Evolutionary conservation across 768 basidiomycete species (phyloP).

Genomic region (Russula lepida): DNA sequence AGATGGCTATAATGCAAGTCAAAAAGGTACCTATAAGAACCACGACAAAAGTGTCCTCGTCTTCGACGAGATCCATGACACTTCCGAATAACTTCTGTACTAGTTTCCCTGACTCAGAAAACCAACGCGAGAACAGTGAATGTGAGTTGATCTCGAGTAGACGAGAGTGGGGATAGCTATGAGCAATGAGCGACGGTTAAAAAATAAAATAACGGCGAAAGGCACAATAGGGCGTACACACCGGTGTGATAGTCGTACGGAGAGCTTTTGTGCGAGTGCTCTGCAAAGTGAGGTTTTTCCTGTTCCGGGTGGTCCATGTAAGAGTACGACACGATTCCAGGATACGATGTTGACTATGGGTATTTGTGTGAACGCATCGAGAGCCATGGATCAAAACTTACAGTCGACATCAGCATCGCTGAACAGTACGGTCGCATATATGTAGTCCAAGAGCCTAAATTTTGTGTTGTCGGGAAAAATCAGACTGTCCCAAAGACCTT

Average conservation of each 20-base stretch:
- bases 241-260: constrained; percentile 84
- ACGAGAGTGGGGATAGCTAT: constrained; percentile 77
- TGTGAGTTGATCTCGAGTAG: constrained; percentile 97
- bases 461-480: constrained; percentile 85
- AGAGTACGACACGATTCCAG: constrained; percentile 90
- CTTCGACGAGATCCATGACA: constrained; percentile 87
- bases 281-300: constrained; percentile 95
- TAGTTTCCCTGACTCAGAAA: constrained; percentile 97
- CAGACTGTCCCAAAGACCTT: constrained; percentile 89
- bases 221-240: constrained; percentile 26
- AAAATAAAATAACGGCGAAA: not conserved
- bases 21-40: constrained; percentile 73
- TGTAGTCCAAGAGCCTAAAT: constrained; percentile 81
- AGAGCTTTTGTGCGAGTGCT: constrained; percentile 90
- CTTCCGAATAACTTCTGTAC: constrained; percentile 87
- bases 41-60: constrained; percentile 84
- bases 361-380: constrained; percentile 2
- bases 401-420: constrained; percentile 83
- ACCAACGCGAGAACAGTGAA: constrained; percentile 97
- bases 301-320: constrained; percentile 96
- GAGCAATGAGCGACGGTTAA: not conserved
- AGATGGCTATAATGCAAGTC: not conserved
- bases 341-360: constrained; percentile 77
- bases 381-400: constrained; percentile 30
- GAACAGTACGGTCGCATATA: constrained; percentile 88